A percentile compares a stretch with the other conserved stretches of the same genome.
These are phyloP conservation scores for Paecilomyces niveus DNA, from an alignment of 2,329 filamentous ascomycete genomes.

Conservation along the genomic window DNA sequence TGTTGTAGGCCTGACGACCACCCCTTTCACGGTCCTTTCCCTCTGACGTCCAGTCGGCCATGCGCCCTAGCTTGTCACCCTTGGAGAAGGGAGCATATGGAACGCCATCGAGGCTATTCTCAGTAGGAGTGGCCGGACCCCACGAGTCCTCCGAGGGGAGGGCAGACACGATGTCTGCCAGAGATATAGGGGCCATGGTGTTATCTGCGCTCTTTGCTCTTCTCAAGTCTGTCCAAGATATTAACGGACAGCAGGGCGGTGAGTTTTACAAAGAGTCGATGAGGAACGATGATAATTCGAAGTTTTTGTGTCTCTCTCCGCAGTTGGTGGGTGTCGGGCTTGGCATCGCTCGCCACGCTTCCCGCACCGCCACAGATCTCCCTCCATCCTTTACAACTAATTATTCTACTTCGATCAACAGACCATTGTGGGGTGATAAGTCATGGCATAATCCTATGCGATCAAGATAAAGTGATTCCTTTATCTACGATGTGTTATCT, in stretches of 20 bases:
- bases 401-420: too few species aligned
- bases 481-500: too few species aligned
- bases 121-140: conserved; percentile 75
- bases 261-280: neutral
- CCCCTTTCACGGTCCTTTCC: conserved; percentile 68
- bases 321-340: neutral
- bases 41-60: conserved; percentile 96
- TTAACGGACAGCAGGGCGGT: neutral
- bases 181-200: conserved; percentile 47
- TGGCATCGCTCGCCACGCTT: neutral
- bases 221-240: neutral
- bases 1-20: conserved; percentile 80
- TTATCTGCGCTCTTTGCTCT: conserved; percentile 1
- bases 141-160: conserved; percentile 73
- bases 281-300: neutral
- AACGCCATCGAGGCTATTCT: conserved; percentile 88
- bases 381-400: neutral
- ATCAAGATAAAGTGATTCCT: too few species aligned
- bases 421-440: too few species aligned
- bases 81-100: conserved; percentile 98
- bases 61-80: conserved; percentile 95
- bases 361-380: neutral
- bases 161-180: conserved; percentile 61
- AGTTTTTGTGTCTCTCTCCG: neutral
- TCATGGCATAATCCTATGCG: too few species aligned